These are phyloP conservation scores for Pseudogymnoascus sp. DNA, from an alignment of 2,329 filamentous ascomycete genomes.

Conservation along the genomic window DNA sequence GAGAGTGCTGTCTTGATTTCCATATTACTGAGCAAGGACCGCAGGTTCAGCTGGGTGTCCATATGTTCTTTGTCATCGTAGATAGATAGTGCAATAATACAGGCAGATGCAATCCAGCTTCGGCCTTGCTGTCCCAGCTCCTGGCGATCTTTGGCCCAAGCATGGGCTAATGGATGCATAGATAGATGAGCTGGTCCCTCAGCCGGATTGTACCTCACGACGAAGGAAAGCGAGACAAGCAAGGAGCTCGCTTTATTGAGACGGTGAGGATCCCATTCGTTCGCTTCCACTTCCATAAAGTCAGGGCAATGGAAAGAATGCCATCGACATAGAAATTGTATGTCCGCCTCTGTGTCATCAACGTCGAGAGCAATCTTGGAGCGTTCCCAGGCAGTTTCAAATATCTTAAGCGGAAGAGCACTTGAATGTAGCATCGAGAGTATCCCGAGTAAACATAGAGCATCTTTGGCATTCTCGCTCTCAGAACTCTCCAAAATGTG, in stretches of 20 bases:
- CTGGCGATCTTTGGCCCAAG: conserved; percentile 30
- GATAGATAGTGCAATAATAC: conserved; percentile 17
- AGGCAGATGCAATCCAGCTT: conserved; percentile 17
- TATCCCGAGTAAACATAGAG: conserved; percentile 26
- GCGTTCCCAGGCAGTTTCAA: conserved; percentile 25
- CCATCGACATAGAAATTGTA: conserved; percentile 14
- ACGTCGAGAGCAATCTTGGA: conserved; percentile 11
- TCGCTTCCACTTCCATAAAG: conserved; percentile 16
- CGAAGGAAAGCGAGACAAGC: conserved; percentile 28
- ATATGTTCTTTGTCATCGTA: conserved; percentile 11
- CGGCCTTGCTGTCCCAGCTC: not conserved
- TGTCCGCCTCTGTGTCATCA: not conserved
- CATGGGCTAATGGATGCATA: conserved; percentile 32
- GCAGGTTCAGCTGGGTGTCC: conserved; percentile 13
- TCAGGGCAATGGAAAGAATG: conserved; percentile 19
- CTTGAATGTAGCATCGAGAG: conserved; percentile 26
- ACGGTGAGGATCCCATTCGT: conserved; percentile 27
- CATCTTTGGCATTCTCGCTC: conserved; percentile 21
- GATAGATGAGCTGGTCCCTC: conserved; percentile 19
- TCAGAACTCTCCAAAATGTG: conserved; percentile 20
- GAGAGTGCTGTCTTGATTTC: conserved; percentile 11
- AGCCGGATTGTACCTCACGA: conserved; percentile 15
- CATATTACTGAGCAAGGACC: conserved; percentile 16
- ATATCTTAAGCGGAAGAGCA: conserved; percentile 27
- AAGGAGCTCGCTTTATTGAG: conserved; percentile 23